phyloP scores from a whole-genome alignment of 1,284 basidiomycete genomes.

The Neonothopanus nambi region DNA sequence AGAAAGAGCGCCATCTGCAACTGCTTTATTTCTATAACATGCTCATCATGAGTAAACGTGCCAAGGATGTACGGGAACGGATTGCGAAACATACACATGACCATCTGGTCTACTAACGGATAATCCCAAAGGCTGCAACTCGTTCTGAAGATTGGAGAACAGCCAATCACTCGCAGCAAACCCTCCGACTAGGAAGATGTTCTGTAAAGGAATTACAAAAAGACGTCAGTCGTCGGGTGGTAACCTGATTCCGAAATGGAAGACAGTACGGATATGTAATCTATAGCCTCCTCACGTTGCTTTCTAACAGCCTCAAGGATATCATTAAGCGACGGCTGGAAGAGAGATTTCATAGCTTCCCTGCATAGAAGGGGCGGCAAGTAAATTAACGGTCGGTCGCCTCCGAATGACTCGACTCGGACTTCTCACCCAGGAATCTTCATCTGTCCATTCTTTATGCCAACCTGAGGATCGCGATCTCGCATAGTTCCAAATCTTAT shows the following conservation, averaged over 20 bases:
- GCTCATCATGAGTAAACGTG: not conserved
- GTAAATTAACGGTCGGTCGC: not conserved
- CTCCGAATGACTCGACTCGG: not conserved
- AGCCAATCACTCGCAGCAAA: constrained; percentile 55
- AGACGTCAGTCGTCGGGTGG: not conserved
- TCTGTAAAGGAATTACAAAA: constrained; percentile 22
- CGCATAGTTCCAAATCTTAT: constrained; percentile 41
- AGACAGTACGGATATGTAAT: constrained; percentile 19
- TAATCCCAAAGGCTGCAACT: constrained; percentile 31
- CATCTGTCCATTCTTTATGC: constrained; percentile 43
- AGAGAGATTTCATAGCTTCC: constrained; percentile 36
- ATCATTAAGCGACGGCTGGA: constrained; percentile 37
- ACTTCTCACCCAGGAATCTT: constrained; percentile 35
- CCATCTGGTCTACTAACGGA: constrained; percentile 38
- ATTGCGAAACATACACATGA: constrained; percentile 34
- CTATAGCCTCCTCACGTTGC: constrained; percentile 27
- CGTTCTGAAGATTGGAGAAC: constrained; percentile 35
- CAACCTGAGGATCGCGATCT: constrained; percentile 34
- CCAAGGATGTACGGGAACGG: too few relatives aligned
- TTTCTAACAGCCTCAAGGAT: constrained; percentile 34
- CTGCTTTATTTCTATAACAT: constrained; percentile 50
- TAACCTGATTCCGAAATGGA: not conserved
- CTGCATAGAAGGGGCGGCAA: constrained; percentile 20
- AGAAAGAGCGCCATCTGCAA: constrained; percentile 55
- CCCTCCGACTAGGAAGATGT: constrained; percentile 42